These are phyloP conservation scores for Termitomyces sp. DNA, from an alignment of 768 basidiomycete genomes.

Conservation along the genomic window DNA sequence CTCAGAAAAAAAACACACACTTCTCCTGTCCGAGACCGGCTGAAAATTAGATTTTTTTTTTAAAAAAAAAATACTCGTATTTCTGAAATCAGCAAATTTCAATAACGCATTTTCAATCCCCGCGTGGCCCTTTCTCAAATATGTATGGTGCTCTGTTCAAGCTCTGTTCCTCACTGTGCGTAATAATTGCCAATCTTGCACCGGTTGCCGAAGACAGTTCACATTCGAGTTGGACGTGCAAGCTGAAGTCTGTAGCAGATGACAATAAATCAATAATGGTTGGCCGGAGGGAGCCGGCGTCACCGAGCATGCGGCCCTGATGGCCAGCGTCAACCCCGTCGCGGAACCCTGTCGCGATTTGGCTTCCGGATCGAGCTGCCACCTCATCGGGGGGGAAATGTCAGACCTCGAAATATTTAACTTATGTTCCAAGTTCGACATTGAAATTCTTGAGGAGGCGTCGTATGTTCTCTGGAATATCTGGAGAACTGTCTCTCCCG, in stretches of 20 bases:
- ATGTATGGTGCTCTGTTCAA: too few species aligned
- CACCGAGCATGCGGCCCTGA: not conserved
- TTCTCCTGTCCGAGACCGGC: not conserved
- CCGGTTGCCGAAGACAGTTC: too few species aligned
- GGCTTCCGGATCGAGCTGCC: not conserved
- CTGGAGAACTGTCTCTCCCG: slow-evolving; percentile 24
- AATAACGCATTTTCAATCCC: not conserved
- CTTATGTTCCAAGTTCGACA: slow-evolving; percentile 28
- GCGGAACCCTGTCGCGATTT: not conserved
- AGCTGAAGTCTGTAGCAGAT: not conserved
- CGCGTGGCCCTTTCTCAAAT: not conserved
- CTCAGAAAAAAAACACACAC: not conserved
- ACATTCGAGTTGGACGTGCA: not conserved
- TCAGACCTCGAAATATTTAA: slow-evolving; percentile 24
- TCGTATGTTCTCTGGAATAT: slow-evolving; percentile 34
- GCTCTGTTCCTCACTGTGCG: not conserved
- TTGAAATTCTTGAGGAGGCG: slow-evolving; percentile 32
- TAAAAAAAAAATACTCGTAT: not conserved
- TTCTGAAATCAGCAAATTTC: not conserved
- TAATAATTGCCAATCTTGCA: not conserved
- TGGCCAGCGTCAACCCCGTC: not conserved
- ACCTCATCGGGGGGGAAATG: slow-evolving; percentile 4
- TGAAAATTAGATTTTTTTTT: too few species aligned
- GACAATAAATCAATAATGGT: too few species aligned
- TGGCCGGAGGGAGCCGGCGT: not conserved